Conservation (phyloP, 192 early-diverging fungal genomes). For the Entophlyctis luteolus region DNA sequence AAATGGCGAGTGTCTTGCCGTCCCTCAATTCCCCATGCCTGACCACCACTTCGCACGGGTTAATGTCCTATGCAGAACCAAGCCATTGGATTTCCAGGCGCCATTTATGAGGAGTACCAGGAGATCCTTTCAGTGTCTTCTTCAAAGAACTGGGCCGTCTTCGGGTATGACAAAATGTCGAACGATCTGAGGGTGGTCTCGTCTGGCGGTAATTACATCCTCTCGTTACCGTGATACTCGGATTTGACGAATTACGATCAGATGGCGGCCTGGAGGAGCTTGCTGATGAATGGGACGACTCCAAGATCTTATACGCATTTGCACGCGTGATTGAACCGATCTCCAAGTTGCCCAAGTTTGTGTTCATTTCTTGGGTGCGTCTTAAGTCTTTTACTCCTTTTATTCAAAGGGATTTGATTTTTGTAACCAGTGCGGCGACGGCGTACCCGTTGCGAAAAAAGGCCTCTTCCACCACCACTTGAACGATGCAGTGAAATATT, state of each 20-base stretch:
- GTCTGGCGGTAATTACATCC: conserved; percentile 55
- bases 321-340: conserved; percentile 79
- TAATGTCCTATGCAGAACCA: conserved; percentile 1
- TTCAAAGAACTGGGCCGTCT: conserved; percentile 62
- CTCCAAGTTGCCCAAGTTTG: conserved; percentile 79
- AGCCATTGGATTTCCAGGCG: conserved; percentile 26
- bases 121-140: conserved; percentile 29
- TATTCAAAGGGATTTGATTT: background rate
- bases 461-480: conserved; percentile 80
- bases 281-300: conserved; percentile 84
- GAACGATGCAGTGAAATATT: conserved; percentile 74
- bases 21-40: background rate
- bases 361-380: conserved; percentile 86
- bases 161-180: conserved; percentile 34
- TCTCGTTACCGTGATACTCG: too few relatives aligned
- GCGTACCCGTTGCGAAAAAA: conserved; percentile 87
- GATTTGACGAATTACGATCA: too few relatives aligned
- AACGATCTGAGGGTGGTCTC: conserved; percentile 33
- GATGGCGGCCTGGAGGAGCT: conserved; percentile 80
- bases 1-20: background rate
- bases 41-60: too few relatives aligned
- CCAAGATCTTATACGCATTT: conserved; percentile 88
- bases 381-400: background rate
- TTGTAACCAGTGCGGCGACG: conserved; percentile 73
- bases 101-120: conserved; percentile 21